Evolutionary conservation across 2,329 filamentous ascomycete species (phyloP), one percentile per base, ranked within the genome.

Genomic region (Sporothrix protearum): DNA sequence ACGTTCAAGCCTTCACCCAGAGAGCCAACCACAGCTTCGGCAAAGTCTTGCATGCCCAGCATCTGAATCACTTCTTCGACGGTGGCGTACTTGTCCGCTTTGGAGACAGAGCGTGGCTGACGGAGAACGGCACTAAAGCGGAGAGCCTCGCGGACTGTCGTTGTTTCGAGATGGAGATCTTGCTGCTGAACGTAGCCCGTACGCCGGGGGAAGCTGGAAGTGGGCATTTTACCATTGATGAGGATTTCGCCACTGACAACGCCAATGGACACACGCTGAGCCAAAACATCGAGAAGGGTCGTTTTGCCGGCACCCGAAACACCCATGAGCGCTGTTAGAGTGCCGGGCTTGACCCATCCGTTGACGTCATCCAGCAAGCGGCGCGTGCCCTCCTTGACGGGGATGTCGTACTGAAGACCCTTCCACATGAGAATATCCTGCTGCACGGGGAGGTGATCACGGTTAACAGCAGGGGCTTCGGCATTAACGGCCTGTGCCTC

Each of bases 161-260:
- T 89, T 0, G 93, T 97, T 63, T 90, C 85, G 57, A 96, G 84
- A 79, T 97, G 94, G 12, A 97, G 85, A 86, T 97, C 94, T 79
- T 97, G 93, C 79, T 97, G 94, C 78, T 97, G 92, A 47, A 94
- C 94, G 76, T 97, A 97, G 64, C 94, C 94, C 0, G 93, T 96
- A 82, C 95, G 95, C 74, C 94, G 91, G 80, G 96, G 94, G 85
- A 97, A 97, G 0, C 91, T 93, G 53, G 86, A 85, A 75, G 96
- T 93, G 61, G 92, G 88, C 36, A 88, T 89, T 49, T 84, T 85
- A 36, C 87, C 87, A 72, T 89, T 85, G 10, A 89, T 86, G 9
- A 88, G 80, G 90, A 97, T 96, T 76, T 95, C 91, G 69, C 94
- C 94, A 8, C 88, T 89, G 63, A 97, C 92, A n/a, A 97, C 91